Conservation (phyloP, 305 asterid genomes). For the Fraxinus sp. region DNA sequence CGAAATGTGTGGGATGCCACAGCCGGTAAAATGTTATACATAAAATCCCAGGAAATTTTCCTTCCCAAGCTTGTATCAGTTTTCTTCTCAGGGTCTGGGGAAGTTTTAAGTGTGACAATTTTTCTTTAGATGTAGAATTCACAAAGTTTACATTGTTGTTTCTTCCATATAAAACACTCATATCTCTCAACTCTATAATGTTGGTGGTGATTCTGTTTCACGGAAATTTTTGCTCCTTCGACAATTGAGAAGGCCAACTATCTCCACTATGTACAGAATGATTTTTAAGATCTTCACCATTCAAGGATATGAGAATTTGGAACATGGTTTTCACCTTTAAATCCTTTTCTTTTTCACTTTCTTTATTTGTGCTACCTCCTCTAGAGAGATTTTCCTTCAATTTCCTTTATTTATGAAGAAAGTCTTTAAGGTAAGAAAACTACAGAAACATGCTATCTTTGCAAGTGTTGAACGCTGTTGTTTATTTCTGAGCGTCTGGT, state of each 20-base stretch:
- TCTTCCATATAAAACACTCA: neutral
- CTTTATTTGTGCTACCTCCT: slow-evolving; percentile 10
- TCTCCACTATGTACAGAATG: slow-evolving; percentile 14
- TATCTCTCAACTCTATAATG: slow-evolving; percentile 6
- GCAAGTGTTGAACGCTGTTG: neutral
- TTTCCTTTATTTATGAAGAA: neutral
- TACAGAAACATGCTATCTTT: neutral
- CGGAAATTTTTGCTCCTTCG: neutral
- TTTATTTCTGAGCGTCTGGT: neutral
- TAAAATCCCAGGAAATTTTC: slow-evolving; percentile 14
- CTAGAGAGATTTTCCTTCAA: neutral
- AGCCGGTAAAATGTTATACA: neutral
- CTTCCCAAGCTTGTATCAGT: slow-evolving; percentile 8
- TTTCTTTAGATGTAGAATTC: neutral
- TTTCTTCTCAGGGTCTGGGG: slow-evolving; percentile 5
- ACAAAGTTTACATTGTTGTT: neutral
- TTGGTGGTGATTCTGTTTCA: neutral
- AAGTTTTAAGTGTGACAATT: neutral
- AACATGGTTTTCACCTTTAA: neutral
- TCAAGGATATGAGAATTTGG: neutral
- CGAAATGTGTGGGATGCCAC: neutral
- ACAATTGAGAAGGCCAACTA: slow-evolving; percentile 12
- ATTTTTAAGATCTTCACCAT: slow-evolving; percentile 3
- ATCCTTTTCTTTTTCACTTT: neutral
- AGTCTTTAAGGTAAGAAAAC: neutral